Conservation (phyloP, 805 yeast species). For the Metschnikowia lochheadii region DNA sequence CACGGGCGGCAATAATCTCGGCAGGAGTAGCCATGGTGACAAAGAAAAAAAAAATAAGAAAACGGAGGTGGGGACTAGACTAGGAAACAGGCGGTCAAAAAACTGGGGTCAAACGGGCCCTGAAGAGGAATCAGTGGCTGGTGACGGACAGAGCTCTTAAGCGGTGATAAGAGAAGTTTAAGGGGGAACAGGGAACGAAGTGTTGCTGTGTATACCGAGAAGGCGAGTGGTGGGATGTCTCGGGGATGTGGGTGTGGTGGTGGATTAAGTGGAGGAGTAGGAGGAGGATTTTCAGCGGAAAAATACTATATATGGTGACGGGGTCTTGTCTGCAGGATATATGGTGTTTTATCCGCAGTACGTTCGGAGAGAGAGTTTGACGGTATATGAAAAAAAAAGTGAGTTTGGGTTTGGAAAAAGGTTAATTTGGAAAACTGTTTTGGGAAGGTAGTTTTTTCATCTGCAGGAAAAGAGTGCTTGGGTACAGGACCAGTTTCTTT, state of each 20-base stretch:
- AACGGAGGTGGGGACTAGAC: background rate
- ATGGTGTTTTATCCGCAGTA: background rate
- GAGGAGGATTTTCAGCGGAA: background rate
- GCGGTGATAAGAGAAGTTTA: background rate
- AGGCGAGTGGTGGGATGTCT: background rate
- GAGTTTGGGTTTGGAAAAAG: too few relatives aligned
- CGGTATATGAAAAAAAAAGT: too few relatives aligned
- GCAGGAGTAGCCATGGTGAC: constrained; percentile 42
- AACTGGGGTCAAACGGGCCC: background rate
- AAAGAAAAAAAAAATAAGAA: too few relatives aligned
- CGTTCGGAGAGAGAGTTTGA: too few relatives aligned
- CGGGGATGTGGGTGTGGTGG: background rate
- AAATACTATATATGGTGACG: background rate
- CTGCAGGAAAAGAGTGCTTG: too few relatives aligned
- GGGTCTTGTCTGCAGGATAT: too few relatives aligned
- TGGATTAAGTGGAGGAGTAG: background rate
- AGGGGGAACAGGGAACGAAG: background rate
- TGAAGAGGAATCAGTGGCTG: background rate
- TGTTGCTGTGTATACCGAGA: background rate
- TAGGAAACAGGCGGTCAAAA: constrained; percentile 3
- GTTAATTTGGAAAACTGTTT: too few relatives aligned
- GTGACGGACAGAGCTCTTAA: background rate
- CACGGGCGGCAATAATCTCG: constrained; percentile 47
- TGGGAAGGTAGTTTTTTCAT: too few relatives aligned
- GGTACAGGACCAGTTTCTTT: too few relatives aligned